These are phyloP conservation scores for Fusarium denticulatum DNA, from an alignment of 2,329 filamentous ascomycete species.

Conservation along the genomic window DNA sequence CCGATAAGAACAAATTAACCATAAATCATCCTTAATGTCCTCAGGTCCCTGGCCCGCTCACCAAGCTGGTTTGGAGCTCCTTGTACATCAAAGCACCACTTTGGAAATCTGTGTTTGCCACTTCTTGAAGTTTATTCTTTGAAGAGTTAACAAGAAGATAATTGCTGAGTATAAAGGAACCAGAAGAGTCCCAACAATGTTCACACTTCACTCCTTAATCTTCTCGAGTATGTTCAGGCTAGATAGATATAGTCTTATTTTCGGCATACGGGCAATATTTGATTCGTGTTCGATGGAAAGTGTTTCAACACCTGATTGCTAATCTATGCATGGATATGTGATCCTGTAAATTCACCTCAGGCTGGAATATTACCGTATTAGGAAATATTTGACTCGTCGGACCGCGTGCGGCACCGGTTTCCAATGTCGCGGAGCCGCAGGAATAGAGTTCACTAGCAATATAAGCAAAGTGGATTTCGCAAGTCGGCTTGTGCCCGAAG, in stretches of 20 bases:
- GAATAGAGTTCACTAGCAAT: neutral
- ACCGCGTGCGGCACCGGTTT: neutral
- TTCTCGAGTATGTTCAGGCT: too few species aligned
- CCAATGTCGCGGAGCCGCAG: neutral
- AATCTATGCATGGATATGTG: too few species aligned
- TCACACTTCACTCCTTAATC: neutral
- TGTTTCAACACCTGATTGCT: neutral
- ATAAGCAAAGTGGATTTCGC: neutral
- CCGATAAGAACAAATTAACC: neutral
- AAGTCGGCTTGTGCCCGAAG: neutral
- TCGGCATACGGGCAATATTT: accelerated
- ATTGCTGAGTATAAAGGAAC: neutral
- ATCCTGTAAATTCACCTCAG: accelerated
- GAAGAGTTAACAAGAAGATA: neutral
- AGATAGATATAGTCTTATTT: neutral
- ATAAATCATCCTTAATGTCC: neutral
- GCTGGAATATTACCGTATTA: neutral
- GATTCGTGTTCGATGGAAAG: neutral
- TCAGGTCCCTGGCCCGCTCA: neutral
- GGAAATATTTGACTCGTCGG: neutral
- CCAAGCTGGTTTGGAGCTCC: too few species aligned
- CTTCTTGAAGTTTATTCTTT: neutral
- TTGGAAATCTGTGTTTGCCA: neutral
- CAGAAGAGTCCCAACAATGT: neutral
- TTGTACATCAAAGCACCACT: too few species aligned